phyloP scores from a whole-genome alignment of 164 flowering plant species.

The Chloranthus sessilifolius region DNA sequence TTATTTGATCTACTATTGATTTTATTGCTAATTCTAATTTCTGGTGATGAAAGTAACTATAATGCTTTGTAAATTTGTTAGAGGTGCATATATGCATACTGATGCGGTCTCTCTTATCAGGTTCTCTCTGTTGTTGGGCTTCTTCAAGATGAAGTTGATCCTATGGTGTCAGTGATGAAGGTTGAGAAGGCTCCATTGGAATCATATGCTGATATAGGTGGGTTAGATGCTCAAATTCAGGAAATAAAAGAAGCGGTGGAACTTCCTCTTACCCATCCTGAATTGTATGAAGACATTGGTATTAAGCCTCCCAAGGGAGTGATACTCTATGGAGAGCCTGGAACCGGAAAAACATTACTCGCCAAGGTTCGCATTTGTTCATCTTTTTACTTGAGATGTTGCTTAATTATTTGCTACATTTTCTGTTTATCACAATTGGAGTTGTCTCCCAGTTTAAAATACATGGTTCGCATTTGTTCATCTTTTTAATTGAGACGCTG shows the following conservation, averaged over 20 bases:
- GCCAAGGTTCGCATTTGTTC: conserved; percentile 50
- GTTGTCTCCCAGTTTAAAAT: too few species aligned
- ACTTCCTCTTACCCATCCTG: conserved; percentile 88
- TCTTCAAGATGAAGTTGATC: conserved; percentile 87
- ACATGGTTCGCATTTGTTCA: conserved; percentile 37
- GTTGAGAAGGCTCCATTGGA: conserved; percentile 85
- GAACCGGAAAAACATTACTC: conserved; percentile 84
- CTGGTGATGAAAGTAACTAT: too few species aligned
- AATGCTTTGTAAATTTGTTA: too few species aligned
- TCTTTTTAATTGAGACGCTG: background rate
- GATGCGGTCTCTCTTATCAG: conserved; percentile 21
- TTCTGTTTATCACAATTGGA: too few species aligned
- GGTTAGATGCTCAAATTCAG: conserved; percentile 82
- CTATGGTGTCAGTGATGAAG: conserved; percentile 84
- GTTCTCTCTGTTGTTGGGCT: conserved; percentile 79
- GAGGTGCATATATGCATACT: background rate
- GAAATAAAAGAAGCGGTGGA: conserved; percentile 90
- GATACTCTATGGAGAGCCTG: conserved; percentile 85
- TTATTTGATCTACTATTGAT: too few species aligned
- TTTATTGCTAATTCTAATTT: too few species aligned
- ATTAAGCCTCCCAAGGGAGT: conserved; percentile 91
- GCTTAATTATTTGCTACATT: background rate
- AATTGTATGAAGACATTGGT: conserved; percentile 81
- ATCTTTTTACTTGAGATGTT: background rate
- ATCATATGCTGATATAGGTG: conserved; percentile 88